Evolutionary conservation across 768 basidiomycete species (phyloP), one percentile per base, ranked within the genome.

Genomic region (Kwoniella bestiolae): DNA sequence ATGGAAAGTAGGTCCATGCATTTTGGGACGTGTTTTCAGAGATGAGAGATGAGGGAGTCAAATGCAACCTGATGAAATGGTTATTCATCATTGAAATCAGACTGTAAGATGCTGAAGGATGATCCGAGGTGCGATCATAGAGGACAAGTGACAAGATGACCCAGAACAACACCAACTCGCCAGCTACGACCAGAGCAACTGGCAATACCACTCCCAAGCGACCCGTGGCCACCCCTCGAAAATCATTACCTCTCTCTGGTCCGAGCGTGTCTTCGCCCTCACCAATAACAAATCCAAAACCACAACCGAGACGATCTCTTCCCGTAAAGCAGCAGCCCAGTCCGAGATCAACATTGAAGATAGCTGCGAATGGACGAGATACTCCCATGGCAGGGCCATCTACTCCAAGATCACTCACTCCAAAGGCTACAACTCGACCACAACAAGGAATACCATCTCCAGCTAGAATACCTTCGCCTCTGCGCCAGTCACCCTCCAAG

Each of bases 311-410:
- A 5, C 12, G n/a, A 16, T 49, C 58, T 23, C 29, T 44, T 7
- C 28, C 26, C 6, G 29, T 0, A 21, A 41, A 49, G 28, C 12
- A 14, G 6, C 16, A 34, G 5, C 46, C 45, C 7, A 44, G 29
- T n/a, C 16, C 29, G 4, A 44, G 25, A 26, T 25, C 21, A 9
- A 29, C 58, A 8, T 49, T 31, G 21, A 50, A 60, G 16, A 25
- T 49, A 23, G 45, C 23, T 29, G 35, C 58, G 12, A 21, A 32
- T 7, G 47, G 58, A 16, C 4, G 29, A 31, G 31, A 34, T n/a
- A 60, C 58, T 32, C 46, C 58, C 16, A 34, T 21, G 26, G 47
- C 18, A 32, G 58, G 58, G 21, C 45, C 58, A 6, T 60, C 58
- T 3, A 60, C 58, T 6, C 58, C 58, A 7, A 28, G 58, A 34